Base-by-base conservation (phyloP, 2,329 filamentous ascomycete species). In the Epichloe hybrida region DNA sequence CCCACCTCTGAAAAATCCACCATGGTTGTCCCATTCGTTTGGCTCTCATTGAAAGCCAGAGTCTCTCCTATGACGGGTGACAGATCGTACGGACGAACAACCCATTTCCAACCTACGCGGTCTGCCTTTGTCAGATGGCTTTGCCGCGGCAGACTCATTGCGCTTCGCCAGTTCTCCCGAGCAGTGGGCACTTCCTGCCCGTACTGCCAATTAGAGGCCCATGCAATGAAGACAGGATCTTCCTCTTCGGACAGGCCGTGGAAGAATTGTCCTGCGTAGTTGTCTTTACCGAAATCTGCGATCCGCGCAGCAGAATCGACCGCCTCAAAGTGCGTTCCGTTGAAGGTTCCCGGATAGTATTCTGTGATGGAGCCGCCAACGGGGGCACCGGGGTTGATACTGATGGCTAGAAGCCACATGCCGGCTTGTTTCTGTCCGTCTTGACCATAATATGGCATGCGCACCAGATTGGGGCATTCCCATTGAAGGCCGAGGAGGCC, bases 401-500 rank as follows among this genome's bases (percentile, higher is more conserved):
- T 76, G 37, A 81, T 69, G 3, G 66, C 56, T 56, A 81, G 59
- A 21, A 78, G 64, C 63, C 62, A 71, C 56, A 59, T 56, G 15
- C 60, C 55, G 23, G 63, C 60, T 6, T 59, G 54, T 11, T 46
- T 54, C 1, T 58, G 41, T 0, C 63, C 8, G 27, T 31, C 63
- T n/a, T 63, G 56, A 20, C 70, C 64, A 3, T 64, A 49, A 53
- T 67, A 55, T 0, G 75, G 76, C 50, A 84, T 72, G 35, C 70
- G 66, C 1, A 83, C 71, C 38, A 84, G 61, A 55, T 82, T 83
- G 0, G 81, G 80, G 48, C 80, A 83, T 61, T 84, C 81, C 57
- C 80, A 83, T 57, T 81, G 76, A 1, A 72, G 57, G 5, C 74
- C 80, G 3, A 75, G 68, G 2, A 78, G 65, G 15, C 73, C 76